These are phyloP conservation scores for Chrysanthemum lavandulifolium DNA, from an alignment of 129 eudicot genomes.

Conservation along the genomic window DNA sequence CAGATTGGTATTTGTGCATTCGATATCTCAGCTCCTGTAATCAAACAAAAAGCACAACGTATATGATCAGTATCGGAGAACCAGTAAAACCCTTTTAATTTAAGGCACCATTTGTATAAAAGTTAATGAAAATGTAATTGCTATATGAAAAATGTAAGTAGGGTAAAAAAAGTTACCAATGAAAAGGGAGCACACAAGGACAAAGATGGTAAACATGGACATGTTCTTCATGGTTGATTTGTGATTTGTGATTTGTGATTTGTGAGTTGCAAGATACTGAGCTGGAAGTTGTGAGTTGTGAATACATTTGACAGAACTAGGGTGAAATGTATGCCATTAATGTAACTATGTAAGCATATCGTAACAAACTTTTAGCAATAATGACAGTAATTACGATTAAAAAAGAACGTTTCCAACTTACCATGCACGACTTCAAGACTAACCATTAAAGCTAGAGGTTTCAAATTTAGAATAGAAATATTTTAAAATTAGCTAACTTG, in stretches of 20 bases:
- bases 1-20: not conserved
- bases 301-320: not conserved
- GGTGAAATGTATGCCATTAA: not conserved
- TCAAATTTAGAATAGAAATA: no score
- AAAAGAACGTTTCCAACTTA: not conserved
- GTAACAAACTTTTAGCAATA: no score
- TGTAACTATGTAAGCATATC: not conserved
- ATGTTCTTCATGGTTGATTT: slow-evolving; percentile 15
- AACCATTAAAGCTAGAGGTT: no score
- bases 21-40: not conserved
- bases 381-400: not conserved
- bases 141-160: not conserved
- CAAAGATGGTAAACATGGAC: not conserved
- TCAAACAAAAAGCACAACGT: not conserved
- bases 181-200: not conserved
- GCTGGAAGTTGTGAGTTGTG: not conserved
- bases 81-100: not conserved
- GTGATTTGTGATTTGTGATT: not conserved
- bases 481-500: no score
- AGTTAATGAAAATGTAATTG: no score
- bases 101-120: no score
- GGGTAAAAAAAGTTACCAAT: not conserved
- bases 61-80: not conserved
- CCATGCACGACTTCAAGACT: no score
- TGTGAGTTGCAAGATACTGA: not conserved